Evolutionary conservation across 495 filamentous ascomycete species (phyloP).

Genomic region (Aspergillus baeticus): DNA sequence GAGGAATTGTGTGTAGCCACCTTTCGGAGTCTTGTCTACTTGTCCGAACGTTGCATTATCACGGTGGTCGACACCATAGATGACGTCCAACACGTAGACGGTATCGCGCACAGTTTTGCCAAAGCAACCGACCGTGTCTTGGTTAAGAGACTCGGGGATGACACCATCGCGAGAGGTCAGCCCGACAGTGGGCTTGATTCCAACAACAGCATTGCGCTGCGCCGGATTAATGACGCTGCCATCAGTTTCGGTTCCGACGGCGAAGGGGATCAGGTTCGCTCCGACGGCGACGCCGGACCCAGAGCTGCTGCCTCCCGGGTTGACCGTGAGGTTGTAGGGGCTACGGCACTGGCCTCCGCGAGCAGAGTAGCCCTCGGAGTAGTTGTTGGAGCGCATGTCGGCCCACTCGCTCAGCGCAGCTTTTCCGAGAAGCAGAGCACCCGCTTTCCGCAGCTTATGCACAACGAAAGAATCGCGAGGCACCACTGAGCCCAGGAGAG

Average conservation of each 20-base stretch:
- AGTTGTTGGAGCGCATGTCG: conserved; percentile 68
- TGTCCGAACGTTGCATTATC: conserved; percentile 63
- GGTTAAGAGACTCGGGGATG: conserved; percentile 61
- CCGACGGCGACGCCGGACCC: conserved; percentile 63
- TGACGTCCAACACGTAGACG: conserved; percentile 62
- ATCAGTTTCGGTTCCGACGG: conserved; percentile 74
- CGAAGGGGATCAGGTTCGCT: conserved; percentile 59
- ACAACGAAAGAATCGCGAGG: conserved; percentile 67
- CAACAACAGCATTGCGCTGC: conserved; percentile 61
- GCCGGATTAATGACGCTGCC: conserved; percentile 73
- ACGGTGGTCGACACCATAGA: conserved; percentile 57
- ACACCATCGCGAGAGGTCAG: conserved; percentile 61
- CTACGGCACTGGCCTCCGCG: conserved; percentile 65
- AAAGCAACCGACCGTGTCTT: conserved; percentile 68
- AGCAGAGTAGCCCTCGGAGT: conserved; percentile 66
- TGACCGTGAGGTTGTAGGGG: conserved; percentile 68
- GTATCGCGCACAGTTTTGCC: conserved; percentile 66
- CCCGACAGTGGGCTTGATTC: conserved; percentile 68
- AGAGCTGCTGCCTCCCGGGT: conserved; percentile 64
- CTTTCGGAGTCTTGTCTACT: conserved; percentile 47
- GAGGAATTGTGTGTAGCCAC: conserved; percentile 57
- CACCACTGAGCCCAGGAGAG: conserved; percentile 61
- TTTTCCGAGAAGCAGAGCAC: conserved; percentile 68
- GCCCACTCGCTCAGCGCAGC: conserved; percentile 73
- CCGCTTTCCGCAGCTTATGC: conserved; percentile 56